Evolutionary conservation across 192 early-diverging fungal species (phyloP), one percentile per base, ranked within the genome.

Genomic region (Radiomyces spectabilis): DNA sequence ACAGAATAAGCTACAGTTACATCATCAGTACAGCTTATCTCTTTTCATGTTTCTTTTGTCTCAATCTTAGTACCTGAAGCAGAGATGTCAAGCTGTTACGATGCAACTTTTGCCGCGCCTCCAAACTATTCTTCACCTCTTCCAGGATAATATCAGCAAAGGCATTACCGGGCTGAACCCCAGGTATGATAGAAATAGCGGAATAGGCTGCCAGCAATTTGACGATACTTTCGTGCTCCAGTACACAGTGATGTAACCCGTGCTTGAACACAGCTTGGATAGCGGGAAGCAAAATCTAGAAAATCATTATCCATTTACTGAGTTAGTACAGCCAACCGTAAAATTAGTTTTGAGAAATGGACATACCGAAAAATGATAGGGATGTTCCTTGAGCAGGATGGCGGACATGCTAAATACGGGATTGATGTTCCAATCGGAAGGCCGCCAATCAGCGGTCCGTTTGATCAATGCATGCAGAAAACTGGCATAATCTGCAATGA

Each of bases 91-190:
- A 41, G 1, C 69, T 75, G 43, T 68, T 63, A 41, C 51, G 46
- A 52, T 53, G 68, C 32, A 72, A 37, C 34, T 53, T 54, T 5
- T 40, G 44, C 4, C 51, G 38, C 12, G 25, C 16, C 8, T 37
- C 52, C 19, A 76, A 57, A 6, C 62, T 63, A 0, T 39, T 26
- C 49, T 61, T 71, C 5, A 71, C 33, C 39, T 75, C 73, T 21
- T 79, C 73, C 4, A 75, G 49, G 6, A 79, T 55, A 27, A 66
- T 64, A 37, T 75, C 73, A 10, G 61, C 73, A 68, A 79, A 73
- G 2, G 66, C 50, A 26, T 73, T 75, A 45, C 63, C 5, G 33
- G 37, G 18, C 22, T 38, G 30, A 60, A 24, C n/a, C 38, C 68
- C 46, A 61, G 69, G 50, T 59, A 72, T 53, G 34, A 59, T 42